Percentiles rank a stretch among this genome's conserved stretches.
Conservation (phyloP, 352 stramenopile species). For the Saprolegnia diclina region DNA sequence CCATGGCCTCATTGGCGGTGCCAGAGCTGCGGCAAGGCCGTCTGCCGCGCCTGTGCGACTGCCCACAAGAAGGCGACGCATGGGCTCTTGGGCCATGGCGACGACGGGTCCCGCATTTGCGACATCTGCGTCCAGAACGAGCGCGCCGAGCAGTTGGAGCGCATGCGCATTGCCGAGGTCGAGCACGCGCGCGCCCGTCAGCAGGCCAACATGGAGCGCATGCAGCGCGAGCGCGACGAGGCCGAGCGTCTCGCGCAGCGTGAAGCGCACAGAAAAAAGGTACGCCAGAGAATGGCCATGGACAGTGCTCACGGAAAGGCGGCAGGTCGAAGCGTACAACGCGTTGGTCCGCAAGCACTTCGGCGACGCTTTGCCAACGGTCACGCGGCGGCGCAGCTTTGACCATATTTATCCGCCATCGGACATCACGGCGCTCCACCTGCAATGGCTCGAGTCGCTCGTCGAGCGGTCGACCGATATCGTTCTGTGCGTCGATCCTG, state of each 20-base stretch:
- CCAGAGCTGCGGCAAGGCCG: conserved; percentile 70
- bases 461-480: conserved; percentile 16
- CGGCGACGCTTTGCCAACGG: background rate
- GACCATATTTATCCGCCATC: conserved; percentile 2
- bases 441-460: conserved; percentile 11
- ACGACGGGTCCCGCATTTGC: conserved; percentile 76
- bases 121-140: conserved; percentile 72
- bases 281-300: background rate
- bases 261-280: conserved; percentile 21
- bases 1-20: background rate
- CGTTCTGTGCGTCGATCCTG: background rate
- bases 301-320: background rate
- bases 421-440: background rate
- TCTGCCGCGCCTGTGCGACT: conserved; percentile 65
- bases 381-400: conserved; percentile 21
- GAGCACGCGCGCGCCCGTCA: conserved; percentile 66
- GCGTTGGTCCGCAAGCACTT: conserved; percentile 20
- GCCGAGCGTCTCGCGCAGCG: conserved; percentile 31
- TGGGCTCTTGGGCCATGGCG: conserved; percentile 40
- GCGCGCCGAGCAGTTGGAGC: conserved; percentile 66
- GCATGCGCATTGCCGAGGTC: conserved; percentile 58
- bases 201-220: conserved; percentile 46
- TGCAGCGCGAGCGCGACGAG: conserved; percentile 45
- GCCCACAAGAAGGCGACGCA: conserved; percentile 72
- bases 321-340: conserved; percentile 21